Percentiles rank a stretch among this genome's conserved stretches.
Conservation (phyloP, 2,329 filamentous ascomycete genomes). For the Apiospora rasikravindrae region DNA sequence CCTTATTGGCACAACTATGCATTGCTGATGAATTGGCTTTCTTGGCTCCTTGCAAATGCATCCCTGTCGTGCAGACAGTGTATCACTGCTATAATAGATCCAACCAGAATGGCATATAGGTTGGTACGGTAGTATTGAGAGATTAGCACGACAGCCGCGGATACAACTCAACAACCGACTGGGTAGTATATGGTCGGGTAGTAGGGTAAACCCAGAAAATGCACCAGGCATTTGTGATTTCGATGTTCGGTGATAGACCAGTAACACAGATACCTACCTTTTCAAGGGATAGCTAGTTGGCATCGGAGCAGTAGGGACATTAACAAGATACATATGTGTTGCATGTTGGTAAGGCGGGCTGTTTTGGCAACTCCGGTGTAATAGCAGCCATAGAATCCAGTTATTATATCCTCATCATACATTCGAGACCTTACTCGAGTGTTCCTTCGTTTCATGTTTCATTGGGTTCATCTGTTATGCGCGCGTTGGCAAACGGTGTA, state of each 20-base stretch:
- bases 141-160: conserved; percentile 1
- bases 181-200: background rate
- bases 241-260: background rate
- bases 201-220: background rate
- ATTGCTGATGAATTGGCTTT: background rate
- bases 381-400: too few relatives aligned
- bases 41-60: background rate
- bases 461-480: too few relatives aligned
- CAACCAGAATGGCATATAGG: background rate
- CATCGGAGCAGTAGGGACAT: background rate
- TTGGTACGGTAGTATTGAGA: background rate
- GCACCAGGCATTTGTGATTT: background rate
- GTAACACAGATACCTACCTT: too few relatives aligned
- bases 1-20: background rate
- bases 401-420: too few relatives aligned
- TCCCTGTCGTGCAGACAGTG: background rate
- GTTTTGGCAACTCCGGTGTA: too few relatives aligned
- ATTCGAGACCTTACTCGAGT: too few relatives aligned
- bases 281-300: background rate
- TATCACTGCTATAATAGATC: background rate
- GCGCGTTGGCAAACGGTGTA: background rate
- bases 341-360: too few relatives aligned
- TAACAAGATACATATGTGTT: too few relatives aligned
- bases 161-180: background rate
- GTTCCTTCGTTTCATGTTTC: too few relatives aligned